Conservation (phyloP, 1,139 yeast species). For the Pichia sp. region DNA sequence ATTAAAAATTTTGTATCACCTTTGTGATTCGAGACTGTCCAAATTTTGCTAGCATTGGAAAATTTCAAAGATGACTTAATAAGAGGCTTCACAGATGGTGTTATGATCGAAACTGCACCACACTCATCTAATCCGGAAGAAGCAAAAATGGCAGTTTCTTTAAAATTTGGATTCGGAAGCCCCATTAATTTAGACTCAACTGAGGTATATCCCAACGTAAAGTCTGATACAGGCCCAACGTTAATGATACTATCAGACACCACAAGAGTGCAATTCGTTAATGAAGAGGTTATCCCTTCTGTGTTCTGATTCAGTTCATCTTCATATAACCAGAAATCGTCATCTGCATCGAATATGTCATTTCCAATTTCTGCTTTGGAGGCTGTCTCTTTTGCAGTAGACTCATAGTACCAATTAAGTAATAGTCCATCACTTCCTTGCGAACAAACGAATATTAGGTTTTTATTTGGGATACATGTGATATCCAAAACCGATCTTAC, state of each 20-base stretch:
- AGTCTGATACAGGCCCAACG: slow-evolving; percentile 71
- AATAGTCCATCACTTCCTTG: slow-evolving; percentile 41
- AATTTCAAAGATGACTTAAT: slow-evolving; percentile 71
- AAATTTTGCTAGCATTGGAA: slow-evolving; percentile 68
- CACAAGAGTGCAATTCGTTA: slow-evolving; percentile 35
- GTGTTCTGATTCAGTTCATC: slow-evolving; percentile 21
- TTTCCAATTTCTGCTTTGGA: slow-evolving; percentile 22
- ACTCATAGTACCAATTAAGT: slow-evolving; percentile 34
- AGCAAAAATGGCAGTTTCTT: slow-evolving; percentile 64
- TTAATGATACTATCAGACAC: slow-evolving; percentile 55
- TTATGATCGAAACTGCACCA: slow-evolving; percentile 52
- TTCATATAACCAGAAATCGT: slow-evolving; percentile 35
- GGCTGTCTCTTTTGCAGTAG: slow-evolving; percentile 9
- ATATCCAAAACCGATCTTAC: slow-evolving; percentile 26
- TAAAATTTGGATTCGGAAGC: slow-evolving; percentile 60
- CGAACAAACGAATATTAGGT: slow-evolving; percentile 41
- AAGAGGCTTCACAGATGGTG: slow-evolving; percentile 60
- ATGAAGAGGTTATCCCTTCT: slow-evolving; percentile 22
- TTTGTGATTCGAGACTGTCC: slow-evolving; percentile 52
- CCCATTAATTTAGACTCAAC: slow-evolving; percentile 55
- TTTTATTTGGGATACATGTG: slow-evolving; percentile 23
- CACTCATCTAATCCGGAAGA: slow-evolving; percentile 61
- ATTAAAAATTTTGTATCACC: slow-evolving; percentile 53
- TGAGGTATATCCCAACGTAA: slow-evolving; percentile 62
- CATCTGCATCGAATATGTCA: slow-evolving; percentile 32